phyloP scores from a whole-genome alignment of 2,329 filamentous ascomycete species.

The Talaromyces rugulosus region DNA sequence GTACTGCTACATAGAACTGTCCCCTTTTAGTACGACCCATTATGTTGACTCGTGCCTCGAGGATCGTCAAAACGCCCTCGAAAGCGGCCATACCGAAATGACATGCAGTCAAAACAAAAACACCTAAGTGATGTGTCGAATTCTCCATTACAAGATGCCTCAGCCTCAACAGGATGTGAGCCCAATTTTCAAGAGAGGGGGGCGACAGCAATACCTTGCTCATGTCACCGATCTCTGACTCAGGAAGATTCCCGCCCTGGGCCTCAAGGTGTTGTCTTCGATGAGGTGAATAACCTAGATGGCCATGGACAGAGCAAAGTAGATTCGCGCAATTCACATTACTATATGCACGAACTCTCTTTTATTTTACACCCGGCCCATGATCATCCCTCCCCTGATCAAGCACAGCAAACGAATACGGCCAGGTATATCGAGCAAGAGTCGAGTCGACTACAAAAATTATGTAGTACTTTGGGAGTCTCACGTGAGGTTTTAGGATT shows the following conservation, averaged over 20 bases:
- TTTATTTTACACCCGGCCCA: slow-evolving; percentile 25
- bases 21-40: too few species aligned
- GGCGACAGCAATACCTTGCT: too few species aligned
- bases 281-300: too few species aligned
- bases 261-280: too few species aligned
- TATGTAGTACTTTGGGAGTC: neutral
- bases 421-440: neutral
- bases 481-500: neutral
- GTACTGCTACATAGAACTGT: slow-evolving; percentile 8
- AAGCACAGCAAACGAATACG: slow-evolving; percentile 4
- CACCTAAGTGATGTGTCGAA: too few species aligned
- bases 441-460: neutral
- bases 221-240: too few species aligned
- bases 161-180: too few species aligned
- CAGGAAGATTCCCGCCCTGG: too few species aligned
- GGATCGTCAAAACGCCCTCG: neutral
- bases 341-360: slow-evolving; percentile 15
- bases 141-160: too few species aligned
- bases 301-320: too few species aligned
- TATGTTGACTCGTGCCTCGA: neutral
- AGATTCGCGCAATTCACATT: neutral
- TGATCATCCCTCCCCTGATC: slow-evolving; percentile 14
- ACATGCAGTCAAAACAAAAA: too few species aligned
- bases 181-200: too few species aligned
- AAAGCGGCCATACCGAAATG: neutral